Evolutionary conservation across 2,329 filamentous ascomycete genomes (phyloP).

Genomic region (Alternaria triticimaculans): DNA sequence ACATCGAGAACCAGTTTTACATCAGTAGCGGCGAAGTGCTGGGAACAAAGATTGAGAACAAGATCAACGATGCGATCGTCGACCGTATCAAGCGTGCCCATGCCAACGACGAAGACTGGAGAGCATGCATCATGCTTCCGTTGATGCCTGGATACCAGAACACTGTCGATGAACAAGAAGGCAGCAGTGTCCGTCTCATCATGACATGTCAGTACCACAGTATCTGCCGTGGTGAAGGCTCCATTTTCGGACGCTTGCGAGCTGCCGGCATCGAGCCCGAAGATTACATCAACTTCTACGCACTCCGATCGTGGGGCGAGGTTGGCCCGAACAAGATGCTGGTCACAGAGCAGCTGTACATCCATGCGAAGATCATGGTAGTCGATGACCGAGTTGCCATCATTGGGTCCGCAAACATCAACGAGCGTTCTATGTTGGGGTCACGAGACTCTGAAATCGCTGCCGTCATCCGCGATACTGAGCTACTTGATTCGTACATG

Average conservation of each 20-base stretch:
- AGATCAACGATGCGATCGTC: constrained; percentile 92
- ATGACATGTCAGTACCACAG: constrained; percentile 97
- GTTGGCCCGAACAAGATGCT: constrained; percentile 82
- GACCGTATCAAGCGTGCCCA: constrained; percentile 87
- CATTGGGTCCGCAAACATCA: constrained; percentile 98
- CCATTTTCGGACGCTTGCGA: constrained; percentile 86
- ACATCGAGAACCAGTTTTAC: constrained; percentile 99
- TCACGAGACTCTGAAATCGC: constrained; percentile 91
- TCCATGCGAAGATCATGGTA: constrained; percentile 96
- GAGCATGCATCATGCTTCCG: constrained; percentile 86
- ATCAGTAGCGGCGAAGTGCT: constrained; percentile 91
- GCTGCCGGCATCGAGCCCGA: constrained; percentile 86
- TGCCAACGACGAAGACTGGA: constrained; percentile 86
- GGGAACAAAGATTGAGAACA: constrained; percentile 86
- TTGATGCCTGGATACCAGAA: constrained; percentile 99
- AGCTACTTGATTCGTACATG: constrained; percentile 93
- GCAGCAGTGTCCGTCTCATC: constrained; percentile 91
- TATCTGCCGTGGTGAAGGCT: constrained; percentile 90
- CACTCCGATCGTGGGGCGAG: constrained; percentile 87
- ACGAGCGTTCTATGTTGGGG: constrained; percentile 94
- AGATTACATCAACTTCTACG: constrained; percentile 95
- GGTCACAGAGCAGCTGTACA: constrained; percentile 96
- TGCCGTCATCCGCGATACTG: constrained; percentile 87
- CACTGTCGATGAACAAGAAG: constrained; percentile 90
- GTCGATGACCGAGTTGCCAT: constrained; percentile 92